Evolutionary conservation across 306 rosid species (phyloP).

Genomic region (Hippophae rhamnoides): DNA sequence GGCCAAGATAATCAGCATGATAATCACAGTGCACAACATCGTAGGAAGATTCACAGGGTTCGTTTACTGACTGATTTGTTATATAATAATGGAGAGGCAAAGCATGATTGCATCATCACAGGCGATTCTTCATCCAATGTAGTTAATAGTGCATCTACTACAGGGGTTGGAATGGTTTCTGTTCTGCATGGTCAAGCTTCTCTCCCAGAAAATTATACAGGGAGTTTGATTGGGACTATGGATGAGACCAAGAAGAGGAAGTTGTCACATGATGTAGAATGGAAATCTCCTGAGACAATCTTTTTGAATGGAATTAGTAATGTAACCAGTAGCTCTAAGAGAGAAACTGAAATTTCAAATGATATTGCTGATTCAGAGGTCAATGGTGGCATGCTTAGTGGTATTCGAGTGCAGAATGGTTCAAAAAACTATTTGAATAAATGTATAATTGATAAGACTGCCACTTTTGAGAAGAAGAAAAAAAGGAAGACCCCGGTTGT

Average conservation of each 20-base stretch:
- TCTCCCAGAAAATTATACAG: conserved; percentile 36
- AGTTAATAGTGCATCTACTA: conserved; percentile 39
- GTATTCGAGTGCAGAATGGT: conserved; percentile 28
- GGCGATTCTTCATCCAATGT: conserved; percentile 39
- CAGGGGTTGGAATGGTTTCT: conserved; percentile 24
- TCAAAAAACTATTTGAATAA: conserved; percentile 32
- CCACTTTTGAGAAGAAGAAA: conserved; percentile 44
- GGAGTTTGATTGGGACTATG: conserved; percentile 26
- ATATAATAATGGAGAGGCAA: conserved; percentile 43
- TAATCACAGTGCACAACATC: conserved; percentile 41
- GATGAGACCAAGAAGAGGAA: conserved; percentile 59
- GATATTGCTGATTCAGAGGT: conserved; percentile 22
- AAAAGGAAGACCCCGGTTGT: conserved; percentile 34
- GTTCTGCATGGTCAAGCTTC: conserved; percentile 38
- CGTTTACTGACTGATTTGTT: conserved; percentile 82
- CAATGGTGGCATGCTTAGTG: conserved; percentile 30
- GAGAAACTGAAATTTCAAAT: conserved; percentile 27
- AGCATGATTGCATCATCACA: conserved; percentile 23
- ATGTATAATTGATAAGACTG: conserved; percentile 35
- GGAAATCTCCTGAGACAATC: conserved; percentile 24
- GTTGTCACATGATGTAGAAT: conserved; percentile 39
- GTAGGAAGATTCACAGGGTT: conserved; percentile 63
- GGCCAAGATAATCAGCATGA: conserved; percentile 37
- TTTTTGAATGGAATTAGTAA: conserved; percentile 23
- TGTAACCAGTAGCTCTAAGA: conserved; percentile 29